Evolutionary conservation across 1,139 yeast species (phyloP), one percentile per base, ranked within the genome.

Genomic region (Scheffersomyces parashehatae): DNA sequence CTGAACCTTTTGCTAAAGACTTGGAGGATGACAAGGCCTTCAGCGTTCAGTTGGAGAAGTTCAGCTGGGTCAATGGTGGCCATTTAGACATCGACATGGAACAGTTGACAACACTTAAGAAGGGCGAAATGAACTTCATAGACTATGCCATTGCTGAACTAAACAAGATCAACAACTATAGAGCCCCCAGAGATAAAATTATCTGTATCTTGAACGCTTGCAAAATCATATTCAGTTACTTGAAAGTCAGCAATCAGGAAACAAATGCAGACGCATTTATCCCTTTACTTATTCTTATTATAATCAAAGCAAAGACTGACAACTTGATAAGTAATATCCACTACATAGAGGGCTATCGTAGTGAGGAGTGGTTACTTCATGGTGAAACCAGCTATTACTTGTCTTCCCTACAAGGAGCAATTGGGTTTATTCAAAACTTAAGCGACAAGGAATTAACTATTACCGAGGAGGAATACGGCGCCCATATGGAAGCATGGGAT

Each of bases 101-200:
- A 9, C 55, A 59, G 31, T 54, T 70, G 12, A 48, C 59, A 1
- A 47, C 36, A 29, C 51, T 10, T 50, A 47, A 31, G 47, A 54
- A 35, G 46, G 52, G 35, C 14, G 77, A 75, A 29, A 58, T 69
- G 3, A 75, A 81, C 38, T 89, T 90, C 59, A 73, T 88, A 39
- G 78, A 79, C 31, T 75, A 86, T 46, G 95, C 98, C 0, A 77
- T 83, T 1, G 74, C 64, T 5, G 91, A 95, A 62, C 72, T 95
- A 40, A 72, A 75, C 50, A 90, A 89, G 56, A 82, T 93, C 56
- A 87, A 88, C 61, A 77, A 80, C 43, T 95, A 86, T 62, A 79
- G 95, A 55, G 95, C 98, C 0, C 99, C 99, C 9, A 74, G 99
- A 43, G 99, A 95, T 59, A 95, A 95, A 59, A 84, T 90, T 49